Conservation (phyloP, 2,329 filamentous ascomycete genomes). For the Emericellopsis cladophorae region DNA sequence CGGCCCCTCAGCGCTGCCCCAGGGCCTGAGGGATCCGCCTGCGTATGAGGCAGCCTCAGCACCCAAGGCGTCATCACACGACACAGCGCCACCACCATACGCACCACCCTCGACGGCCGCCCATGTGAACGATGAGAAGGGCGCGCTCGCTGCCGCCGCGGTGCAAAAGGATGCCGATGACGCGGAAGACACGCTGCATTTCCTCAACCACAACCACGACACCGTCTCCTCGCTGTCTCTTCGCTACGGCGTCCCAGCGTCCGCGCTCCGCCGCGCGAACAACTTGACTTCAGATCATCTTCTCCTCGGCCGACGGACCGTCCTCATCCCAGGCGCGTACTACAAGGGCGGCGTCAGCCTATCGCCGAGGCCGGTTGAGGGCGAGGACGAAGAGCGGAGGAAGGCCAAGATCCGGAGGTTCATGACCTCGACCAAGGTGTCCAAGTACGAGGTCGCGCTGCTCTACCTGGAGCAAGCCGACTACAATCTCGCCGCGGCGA, state of each 20-base stretch:
- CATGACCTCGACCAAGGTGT: slow-evolving; percentile 68
- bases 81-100: slow-evolving; percentile 24
- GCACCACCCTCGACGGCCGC: slow-evolving; percentile 7
- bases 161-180: slow-evolving; percentile 10
- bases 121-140: slow-evolving; percentile 11
- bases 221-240: slow-evolving; percentile 56
- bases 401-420: slow-evolving; percentile 62
- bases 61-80: slow-evolving; percentile 8
- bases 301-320: slow-evolving; percentile 52
- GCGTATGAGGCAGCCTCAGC: slow-evolving; percentile 36
- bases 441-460: slow-evolving; percentile 63
- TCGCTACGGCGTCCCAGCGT: slow-evolving; percentile 54
- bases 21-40: slow-evolving; percentile 56
- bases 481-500: slow-evolving; percentile 54
- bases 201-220: slow-evolving; percentile 58
- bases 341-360: slow-evolving; percentile 56
- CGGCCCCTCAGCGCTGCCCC: slow-evolving; percentile 40
- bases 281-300: slow-evolving; percentile 61
- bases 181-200: slow-evolving; percentile 59
- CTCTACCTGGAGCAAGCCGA: slow-evolving; percentile 60
- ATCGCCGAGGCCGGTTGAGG: slow-evolving; percentile 58
- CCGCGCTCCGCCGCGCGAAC: slow-evolving; percentile 52
- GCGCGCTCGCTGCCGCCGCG: slow-evolving; percentile 7
- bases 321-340: slow-evolving; percentile 59
- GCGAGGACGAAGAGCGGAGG: slow-evolving; percentile 59